phyloP scores from a whole-genome alignment of 768 basidiomycete species.

The Pleurotus citrinopileatus region DNA sequence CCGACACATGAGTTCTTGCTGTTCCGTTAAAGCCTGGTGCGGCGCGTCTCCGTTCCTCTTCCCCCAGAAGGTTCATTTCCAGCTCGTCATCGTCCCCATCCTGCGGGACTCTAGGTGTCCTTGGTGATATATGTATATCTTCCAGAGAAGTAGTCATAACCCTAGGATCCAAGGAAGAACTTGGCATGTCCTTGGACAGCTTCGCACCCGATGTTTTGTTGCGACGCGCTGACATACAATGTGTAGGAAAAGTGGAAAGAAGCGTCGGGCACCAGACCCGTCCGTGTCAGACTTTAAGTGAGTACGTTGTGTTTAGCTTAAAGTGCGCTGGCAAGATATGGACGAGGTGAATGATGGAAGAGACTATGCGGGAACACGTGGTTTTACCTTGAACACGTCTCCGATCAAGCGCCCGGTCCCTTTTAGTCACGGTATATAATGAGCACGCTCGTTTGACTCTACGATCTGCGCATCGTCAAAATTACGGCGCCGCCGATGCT shows the following conservation, averaged over 20 bases:
- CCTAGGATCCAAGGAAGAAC: slow-evolving; percentile 39
- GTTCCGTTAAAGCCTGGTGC: slow-evolving; percentile 39
- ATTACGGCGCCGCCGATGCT: slow-evolving; percentile 3
- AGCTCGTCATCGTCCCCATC: slow-evolving; percentile 50
- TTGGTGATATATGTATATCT: slow-evolving; percentile 57
- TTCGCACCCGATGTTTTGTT: slow-evolving; percentile 17
- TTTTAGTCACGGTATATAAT: neutral
- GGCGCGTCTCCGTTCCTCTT: slow-evolving; percentile 50
- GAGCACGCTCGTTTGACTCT: neutral
- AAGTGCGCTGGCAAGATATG: slow-evolving; percentile 8
- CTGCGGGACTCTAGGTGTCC: slow-evolving; percentile 39
- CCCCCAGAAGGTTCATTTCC: slow-evolving; percentile 58
- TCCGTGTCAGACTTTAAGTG: neutral
- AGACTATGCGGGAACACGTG: slow-evolving; percentile 3
- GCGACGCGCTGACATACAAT: slow-evolving; percentile 27
- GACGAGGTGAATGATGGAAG: slow-evolving; percentile 4
- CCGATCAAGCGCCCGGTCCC: slow-evolving; percentile 1
- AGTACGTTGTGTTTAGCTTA: neutral
- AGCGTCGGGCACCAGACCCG: slow-evolving; percentile 6
- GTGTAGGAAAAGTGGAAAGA: slow-evolving; percentile 9
- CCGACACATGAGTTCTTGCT: slow-evolving; percentile 27
- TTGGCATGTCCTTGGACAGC: slow-evolving; percentile 37
- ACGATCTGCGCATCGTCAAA: slow-evolving; percentile 10
- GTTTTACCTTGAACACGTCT: neutral
- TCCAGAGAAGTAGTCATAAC: slow-evolving; percentile 57